Evolutionary conservation across 139 green algal species (phyloP).

Genomic region (Diplosphaera chodatii): DNA sequence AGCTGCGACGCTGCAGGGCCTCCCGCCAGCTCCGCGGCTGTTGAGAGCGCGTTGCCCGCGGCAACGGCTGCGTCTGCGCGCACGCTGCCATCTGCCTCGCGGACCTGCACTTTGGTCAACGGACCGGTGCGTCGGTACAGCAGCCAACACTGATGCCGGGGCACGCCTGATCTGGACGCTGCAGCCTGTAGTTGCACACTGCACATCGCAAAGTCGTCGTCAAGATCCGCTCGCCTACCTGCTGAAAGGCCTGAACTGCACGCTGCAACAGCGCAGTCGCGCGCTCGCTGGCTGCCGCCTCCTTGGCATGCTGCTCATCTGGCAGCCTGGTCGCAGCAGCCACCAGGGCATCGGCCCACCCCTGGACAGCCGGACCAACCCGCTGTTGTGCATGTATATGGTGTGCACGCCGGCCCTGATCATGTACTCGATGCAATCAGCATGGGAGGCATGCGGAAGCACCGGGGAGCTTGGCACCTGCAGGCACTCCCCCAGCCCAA

Average conservation of each 20-base stretch:
- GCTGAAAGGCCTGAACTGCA: slow-evolving; percentile 33
- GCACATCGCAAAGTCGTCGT: no score
- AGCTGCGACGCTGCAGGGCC: background rate
- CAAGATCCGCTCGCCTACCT: slow-evolving; percentile 16
- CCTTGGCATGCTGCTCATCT: background rate
- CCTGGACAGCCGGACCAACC: background rate
- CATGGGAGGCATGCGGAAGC: no score
- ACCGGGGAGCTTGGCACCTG: no score
- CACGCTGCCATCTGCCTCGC: background rate
- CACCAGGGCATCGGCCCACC: background rate
- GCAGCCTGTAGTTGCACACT: no score
- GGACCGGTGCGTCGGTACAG: background rate
- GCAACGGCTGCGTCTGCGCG: slow-evolving; percentile 43
- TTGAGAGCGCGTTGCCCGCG: slow-evolving; percentile 36
- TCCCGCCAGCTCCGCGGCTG: slow-evolving; percentile 31
- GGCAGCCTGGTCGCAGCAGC: background rate
- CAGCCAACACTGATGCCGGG: no score
- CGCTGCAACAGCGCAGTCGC: slow-evolving; percentile 27
- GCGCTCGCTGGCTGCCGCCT: slow-evolving; percentile 5
- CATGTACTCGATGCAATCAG: no score
- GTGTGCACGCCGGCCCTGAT: no score
- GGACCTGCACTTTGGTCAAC: background rate
- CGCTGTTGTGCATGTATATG: no score
- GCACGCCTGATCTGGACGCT: background rate
- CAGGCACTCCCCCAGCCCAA: background rate